phyloP scores from a whole-genome alignment of 768 basidiomycete species.

The Tulasnella sp. region DNA sequence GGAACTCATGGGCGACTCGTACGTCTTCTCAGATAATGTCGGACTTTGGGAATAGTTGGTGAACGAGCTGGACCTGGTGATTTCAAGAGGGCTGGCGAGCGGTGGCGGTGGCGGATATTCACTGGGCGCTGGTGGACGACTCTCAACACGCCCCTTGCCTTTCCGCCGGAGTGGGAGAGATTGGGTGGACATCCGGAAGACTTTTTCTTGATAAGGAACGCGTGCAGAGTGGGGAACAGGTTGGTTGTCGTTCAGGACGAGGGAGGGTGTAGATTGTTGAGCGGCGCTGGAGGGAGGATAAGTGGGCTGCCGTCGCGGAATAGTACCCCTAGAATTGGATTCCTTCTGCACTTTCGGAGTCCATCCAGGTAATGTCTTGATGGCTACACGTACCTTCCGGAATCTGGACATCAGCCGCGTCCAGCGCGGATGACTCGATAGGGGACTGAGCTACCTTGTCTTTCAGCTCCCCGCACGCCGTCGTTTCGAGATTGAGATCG shows the following conservation, averaged over 20 bases:
- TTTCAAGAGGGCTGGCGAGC: too few relatives aligned
- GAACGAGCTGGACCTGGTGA: too few relatives aligned
- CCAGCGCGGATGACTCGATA: background rate
- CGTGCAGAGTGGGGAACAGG: slow-evolving; percentile 96
- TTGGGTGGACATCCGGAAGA: too few relatives aligned
- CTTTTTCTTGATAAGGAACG: too few relatives aligned
- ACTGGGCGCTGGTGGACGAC: too few relatives aligned
- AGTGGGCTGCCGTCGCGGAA: slow-evolving; percentile 90
- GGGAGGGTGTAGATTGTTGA: background rate
- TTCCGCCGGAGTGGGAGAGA: too few relatives aligned
- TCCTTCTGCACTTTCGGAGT: slow-evolving; percentile 68
- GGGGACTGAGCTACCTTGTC: slow-evolving; percentile 43
- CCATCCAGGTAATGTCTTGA: slow-evolving; percentile 67
- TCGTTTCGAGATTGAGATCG: slow-evolving; percentile 60
- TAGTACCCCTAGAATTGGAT: slow-evolving; percentile 88
- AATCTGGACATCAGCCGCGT: background rate
- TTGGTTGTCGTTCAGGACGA: slow-evolving; percentile 72
- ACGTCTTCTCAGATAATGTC: too few relatives aligned
- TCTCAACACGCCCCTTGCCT: too few relatives aligned
- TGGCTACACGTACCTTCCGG: slow-evolving; percentile 28
- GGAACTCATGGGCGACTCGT: too few relatives aligned
- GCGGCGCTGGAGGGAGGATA: slow-evolving; percentile 23
- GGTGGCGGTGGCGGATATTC: too few relatives aligned
- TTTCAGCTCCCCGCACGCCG: slow-evolving; percentile 69
- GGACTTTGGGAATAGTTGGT: too few relatives aligned